A percentile compares a stretch with the other conserved stretches of the same genome.
phyloP scores from a whole-genome alignment of 768 basidiomycete species.

The Rhizopogon rudus region DNA sequence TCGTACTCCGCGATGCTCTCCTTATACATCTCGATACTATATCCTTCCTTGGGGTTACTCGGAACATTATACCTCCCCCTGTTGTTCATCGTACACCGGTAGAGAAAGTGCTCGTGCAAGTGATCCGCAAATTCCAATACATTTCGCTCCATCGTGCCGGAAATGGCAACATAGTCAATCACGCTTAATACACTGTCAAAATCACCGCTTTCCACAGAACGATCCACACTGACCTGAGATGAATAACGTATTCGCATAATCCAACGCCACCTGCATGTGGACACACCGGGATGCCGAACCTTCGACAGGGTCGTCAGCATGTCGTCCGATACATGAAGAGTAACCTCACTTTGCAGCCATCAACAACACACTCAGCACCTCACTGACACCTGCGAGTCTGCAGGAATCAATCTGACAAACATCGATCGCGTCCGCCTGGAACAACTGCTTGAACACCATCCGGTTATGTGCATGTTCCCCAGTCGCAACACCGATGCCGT shows the following conservation, averaged over 20 bases:
- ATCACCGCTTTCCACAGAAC: background rate
- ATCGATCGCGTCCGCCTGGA: conserved; percentile 90
- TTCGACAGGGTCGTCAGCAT: conserved; percentile 21
- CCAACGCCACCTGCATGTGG: conserved; percentile 96
- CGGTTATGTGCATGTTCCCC: conserved; percentile 95
- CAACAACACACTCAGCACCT: conserved; percentile 83
- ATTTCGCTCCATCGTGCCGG: conserved; percentile 90
- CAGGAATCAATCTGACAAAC: conserved; percentile 96
- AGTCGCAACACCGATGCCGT: conserved; percentile 87
- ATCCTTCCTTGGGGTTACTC: conserved; percentile 67
- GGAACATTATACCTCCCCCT: conserved; percentile 89
- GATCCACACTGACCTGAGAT: conserved; percentile 48
- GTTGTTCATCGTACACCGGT: conserved; percentile 82
- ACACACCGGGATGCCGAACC: conserved; percentile 81
- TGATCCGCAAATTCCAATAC: conserved; percentile 91
- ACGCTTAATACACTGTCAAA: conserved; percentile 38
- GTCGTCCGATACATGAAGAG: background rate
- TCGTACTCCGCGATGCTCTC: conserved; percentile 77
- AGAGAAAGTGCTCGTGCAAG: conserved; percentile 89
- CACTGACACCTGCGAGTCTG: conserved; percentile 88
- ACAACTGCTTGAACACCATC: conserved; percentile 92
- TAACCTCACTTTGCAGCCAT: conserved; percentile 78
- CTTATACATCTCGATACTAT: conserved; percentile 89
- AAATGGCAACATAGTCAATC: conserved; percentile 91
- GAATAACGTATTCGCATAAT: conserved; percentile 88